These are phyloP conservation scores for Starmerella bombi DNA, from an alignment of 805 yeast species.

Conservation along the genomic window DNA sequence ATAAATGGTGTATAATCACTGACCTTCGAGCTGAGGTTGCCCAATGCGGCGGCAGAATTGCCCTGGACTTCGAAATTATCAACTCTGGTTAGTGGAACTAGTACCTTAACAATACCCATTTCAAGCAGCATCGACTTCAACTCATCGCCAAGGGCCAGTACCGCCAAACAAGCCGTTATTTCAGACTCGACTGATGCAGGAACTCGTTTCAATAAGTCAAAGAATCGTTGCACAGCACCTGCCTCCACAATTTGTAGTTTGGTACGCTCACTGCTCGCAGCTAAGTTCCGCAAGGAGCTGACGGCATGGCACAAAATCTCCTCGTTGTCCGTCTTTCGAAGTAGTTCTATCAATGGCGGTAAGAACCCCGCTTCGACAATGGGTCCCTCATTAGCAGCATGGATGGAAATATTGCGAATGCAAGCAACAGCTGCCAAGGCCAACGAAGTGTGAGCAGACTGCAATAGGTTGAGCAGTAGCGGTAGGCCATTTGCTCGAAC, in stretches of 20 bases:
- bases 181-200: slow-evolving; percentile 93
- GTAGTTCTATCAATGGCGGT: slow-evolving; percentile 72
- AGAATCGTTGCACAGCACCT: slow-evolving; percentile 89
- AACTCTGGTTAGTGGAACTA: slow-evolving; percentile 81
- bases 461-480: slow-evolving; percentile 76
- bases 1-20: slow-evolving; percentile 69
- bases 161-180: slow-evolving; percentile 94
- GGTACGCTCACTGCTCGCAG: slow-evolving; percentile 88
- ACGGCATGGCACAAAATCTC: slow-evolving; percentile 98
- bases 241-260: slow-evolving; percentile 85
- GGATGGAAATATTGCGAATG: slow-evolving; percentile 90
- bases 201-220: slow-evolving; percentile 60
- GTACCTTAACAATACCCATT: slow-evolving; percentile 71
- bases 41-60: slow-evolving; percentile 95
- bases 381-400: slow-evolving; percentile 87
- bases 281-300: slow-evolving; percentile 86
- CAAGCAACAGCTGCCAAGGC: slow-evolving; percentile 97
- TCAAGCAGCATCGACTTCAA: slow-evolving; percentile 73
- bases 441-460: slow-evolving; percentile 80
- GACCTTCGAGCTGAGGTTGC: slow-evolving; percentile 85
- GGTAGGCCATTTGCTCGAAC: slow-evolving; percentile 94
- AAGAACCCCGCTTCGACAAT: slow-evolving; percentile 95
- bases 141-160: slow-evolving; percentile 90
- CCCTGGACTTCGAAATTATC: slow-evolving; percentile 92
- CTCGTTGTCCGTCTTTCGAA: slow-evolving; percentile 67